Percentiles rank a stretch among this genome's conserved stretches.
phyloP scores from a whole-genome alignment of 352 stramenopile species.

The Phytopythium helicoides region DNA sequence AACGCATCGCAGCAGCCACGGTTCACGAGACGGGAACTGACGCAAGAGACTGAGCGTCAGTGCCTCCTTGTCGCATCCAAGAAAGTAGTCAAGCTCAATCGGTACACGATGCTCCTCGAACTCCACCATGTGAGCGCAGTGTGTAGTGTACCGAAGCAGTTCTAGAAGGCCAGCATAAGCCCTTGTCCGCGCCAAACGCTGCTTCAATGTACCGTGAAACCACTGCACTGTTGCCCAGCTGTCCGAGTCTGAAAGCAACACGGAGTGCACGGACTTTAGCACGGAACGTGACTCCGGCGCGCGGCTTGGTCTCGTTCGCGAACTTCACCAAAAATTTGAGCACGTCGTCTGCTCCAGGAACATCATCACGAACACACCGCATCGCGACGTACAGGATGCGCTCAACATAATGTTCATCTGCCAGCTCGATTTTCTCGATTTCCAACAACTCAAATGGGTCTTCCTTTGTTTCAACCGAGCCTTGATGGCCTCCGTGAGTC shows the following conservation, averaged over 20 bases:
- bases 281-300: constrained; percentile 53
- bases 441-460: constrained; percentile 33
- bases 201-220: constrained; percentile 17
- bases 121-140: constrained; percentile 36
- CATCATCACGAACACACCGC: constrained; percentile 12
- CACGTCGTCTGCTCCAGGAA: constrained; percentile 21
- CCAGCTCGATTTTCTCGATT: constrained; percentile 19
- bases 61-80: constrained; percentile 43
- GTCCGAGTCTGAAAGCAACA: constrained; percentile 29
- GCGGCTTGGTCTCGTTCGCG: constrained; percentile 35
- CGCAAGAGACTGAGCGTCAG: constrained; percentile 45
- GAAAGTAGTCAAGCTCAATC: constrained; percentile 35
- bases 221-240: constrained; percentile 16
- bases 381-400: constrained; percentile 29
- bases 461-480: constrained; percentile 13
- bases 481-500: constrained; percentile 2
- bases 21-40: constrained; percentile 19
- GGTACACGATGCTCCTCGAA: constrained; percentile 61
- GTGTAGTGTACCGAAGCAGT: constrained; percentile 25
- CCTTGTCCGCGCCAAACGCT: constrained; percentile 16
- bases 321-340: constrained; percentile 36
- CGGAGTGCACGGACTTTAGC: constrained; percentile 46
- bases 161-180: constrained; percentile 27
- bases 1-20: constrained; percentile 36
- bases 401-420: constrained; percentile 34